Evolutionary conservation across 2,329 filamentous ascomycete species (phyloP), one percentile per base, ranked within the genome.

Genomic region (Apiospora pterosperma): DNA sequence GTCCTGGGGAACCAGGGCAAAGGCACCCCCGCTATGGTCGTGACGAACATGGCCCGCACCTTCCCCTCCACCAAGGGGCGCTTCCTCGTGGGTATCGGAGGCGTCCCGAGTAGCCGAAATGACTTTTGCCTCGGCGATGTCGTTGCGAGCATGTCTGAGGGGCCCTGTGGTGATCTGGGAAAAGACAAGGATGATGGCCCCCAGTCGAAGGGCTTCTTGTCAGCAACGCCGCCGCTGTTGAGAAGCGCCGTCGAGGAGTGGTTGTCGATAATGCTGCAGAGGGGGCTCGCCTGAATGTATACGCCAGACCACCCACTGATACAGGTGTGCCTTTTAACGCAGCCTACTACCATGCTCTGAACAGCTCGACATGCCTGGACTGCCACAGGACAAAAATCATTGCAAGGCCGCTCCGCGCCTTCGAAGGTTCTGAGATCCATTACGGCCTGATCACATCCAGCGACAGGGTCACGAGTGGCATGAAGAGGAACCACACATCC

Each of bases 41-140:
- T 70, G 3, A 67, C 67, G 8, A 68, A 74, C 38, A 62, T 75
- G 23, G 41, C 62, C 1, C 69, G 69, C 38, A 69, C 67, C 0
- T 76, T 75, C 36, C 68, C 70, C 11, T 67, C 59, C 25, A 67
- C 74, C 55, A 63, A 67, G 44, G 72, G 67, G 67, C 63, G 69
- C 3, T 68, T 75, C 52, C 55, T 75, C 6, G 67, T 70, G 10
- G 74, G 74, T 10, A 62, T 62, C 10, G 61, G 61, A 0, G 61
- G 61, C 14, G 61, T 62, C n/a, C 61, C 41, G 1, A n/a, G 14
- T 7, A 11, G 1, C 10, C 66, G 67, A 25, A 61, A 73, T 14
- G 74, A 76, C 36, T 73, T 77, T n/a, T 68, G 71, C 4, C 70
- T 77, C 1, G 75, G 76, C 1, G 74, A 77, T 39, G 63, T 77